Percentiles rank a stretch among this genome's conserved stretches.
phyloP scores from a whole-genome alignment of 768 basidiomycete genomes.

The Filobasidium floriforme region DNA sequence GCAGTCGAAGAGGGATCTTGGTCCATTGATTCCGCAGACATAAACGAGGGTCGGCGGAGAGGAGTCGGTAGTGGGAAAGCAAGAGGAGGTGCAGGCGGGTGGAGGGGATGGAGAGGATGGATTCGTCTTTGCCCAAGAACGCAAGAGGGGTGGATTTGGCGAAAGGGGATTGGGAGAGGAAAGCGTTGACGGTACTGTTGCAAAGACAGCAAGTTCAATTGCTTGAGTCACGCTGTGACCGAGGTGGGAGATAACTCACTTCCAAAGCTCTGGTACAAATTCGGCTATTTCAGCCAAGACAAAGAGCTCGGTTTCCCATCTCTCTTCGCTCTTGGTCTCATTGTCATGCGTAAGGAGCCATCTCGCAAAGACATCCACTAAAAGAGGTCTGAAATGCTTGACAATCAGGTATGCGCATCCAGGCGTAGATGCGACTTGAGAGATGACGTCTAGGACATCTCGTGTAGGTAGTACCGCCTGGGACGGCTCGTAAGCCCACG shows the following conservation, averaged over 20 bases:
- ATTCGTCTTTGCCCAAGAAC: constrained; percentile 50
- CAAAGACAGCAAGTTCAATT: background rate
- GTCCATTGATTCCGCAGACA: constrained; percentile 61
- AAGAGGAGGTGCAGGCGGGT: constrained; percentile 61
- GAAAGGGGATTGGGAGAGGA: constrained; percentile 27
- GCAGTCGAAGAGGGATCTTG: constrained; percentile 46
- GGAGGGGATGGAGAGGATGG: constrained; percentile 40
- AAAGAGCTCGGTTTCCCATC: constrained; percentile 36
- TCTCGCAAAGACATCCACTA: constrained; percentile 69
- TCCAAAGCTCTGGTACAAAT: constrained; percentile 36
- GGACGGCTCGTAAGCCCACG: background rate
- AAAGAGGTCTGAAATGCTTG: constrained; percentile 63
- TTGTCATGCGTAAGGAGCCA: constrained; percentile 58
- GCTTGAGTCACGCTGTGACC: constrained; percentile 10
- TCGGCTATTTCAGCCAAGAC: constrained; percentile 50
- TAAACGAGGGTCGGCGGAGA: constrained; percentile 64
- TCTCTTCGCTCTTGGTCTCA: constrained; percentile 40
- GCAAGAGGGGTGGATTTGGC: constrained; percentile 5
- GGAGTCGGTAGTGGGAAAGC: constrained; percentile 71
- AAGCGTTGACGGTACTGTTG: constrained; percentile 27
- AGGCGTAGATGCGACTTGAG: constrained; percentile 57
- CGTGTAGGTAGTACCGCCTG: background rate
- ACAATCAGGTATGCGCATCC: constrained; percentile 60
- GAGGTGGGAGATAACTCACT: constrained; percentile 33
- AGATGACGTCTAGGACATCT: constrained; percentile 45